phyloP scores from a whole-genome alignment of 2,329 filamentous ascomycete genomes.

The Trichophyton rubrum region DNA sequence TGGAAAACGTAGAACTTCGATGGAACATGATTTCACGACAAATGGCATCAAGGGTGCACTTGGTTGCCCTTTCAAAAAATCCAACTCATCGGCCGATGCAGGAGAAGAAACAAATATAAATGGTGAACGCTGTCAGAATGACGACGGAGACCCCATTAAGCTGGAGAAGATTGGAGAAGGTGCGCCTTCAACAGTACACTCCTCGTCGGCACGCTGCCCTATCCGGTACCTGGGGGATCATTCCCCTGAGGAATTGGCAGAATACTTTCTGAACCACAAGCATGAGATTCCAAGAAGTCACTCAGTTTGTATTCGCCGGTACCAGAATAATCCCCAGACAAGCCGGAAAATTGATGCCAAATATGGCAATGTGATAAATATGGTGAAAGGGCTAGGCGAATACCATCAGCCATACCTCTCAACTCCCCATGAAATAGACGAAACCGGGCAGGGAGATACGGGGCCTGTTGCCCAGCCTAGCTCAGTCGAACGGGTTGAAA shows the following conservation, averaged over 20 bases:
- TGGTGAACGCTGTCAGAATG: conserved; percentile 37
- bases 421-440: conserved; percentile 31
- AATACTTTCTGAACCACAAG: conserved; percentile 90
- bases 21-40: conserved; percentile 87
- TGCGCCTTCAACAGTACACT: conserved; percentile 32
- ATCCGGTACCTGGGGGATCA: conserved; percentile 89
- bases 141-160: conserved; percentile 47
- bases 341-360: conserved; percentile 85
- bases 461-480: conserved; percentile 23
- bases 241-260: conserved; percentile 81
- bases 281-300: conserved; percentile 90
- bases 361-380: conserved; percentile 80
- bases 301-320: conserved; percentile 79
- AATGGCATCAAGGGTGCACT: conserved; percentile 67
- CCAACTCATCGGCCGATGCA: conserved; percentile 25
- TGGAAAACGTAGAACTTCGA: conserved; percentile 50
- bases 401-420: conserved; percentile 83
- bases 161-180: conserved; percentile 32
- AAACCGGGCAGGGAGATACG: conserved; percentile 23
- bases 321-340: conserved; percentile 74
- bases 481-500: conserved; percentile 63
- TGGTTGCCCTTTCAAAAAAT: conserved; percentile 63
- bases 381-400: conserved; percentile 81
- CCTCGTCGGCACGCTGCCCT: conserved; percentile 59
- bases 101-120: conserved; percentile 31